Conservation (phyloP, 2,329 filamentous ascomycete genomes). For the Calonectria pseudoturangicola region DNA sequence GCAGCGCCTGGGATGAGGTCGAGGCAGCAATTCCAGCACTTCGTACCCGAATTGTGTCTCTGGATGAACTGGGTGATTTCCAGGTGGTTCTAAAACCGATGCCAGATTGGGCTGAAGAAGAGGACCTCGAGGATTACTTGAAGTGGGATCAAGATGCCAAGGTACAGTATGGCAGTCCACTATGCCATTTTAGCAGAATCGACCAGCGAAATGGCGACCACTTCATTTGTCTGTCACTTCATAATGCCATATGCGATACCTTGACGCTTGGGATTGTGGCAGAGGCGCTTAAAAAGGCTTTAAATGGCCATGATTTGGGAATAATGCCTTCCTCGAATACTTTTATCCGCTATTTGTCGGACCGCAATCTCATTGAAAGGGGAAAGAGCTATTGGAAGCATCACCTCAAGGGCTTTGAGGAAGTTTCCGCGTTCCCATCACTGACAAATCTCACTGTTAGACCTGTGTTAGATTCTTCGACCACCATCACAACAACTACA, state of each 20-base stretch:
- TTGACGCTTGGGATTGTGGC: constrained; percentile 17
- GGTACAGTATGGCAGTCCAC: constrained; percentile 20
- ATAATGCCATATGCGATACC: constrained; percentile 19
- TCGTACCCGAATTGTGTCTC: constrained; percentile 19
- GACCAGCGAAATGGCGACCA: constrained; percentile 20
- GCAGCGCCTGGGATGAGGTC: constrained; percentile 16
- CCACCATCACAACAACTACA: constrained; percentile 3
- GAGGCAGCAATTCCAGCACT: constrained; percentile 22
- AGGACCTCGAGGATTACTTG: constrained; percentile 23
- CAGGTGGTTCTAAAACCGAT: constrained; percentile 22
- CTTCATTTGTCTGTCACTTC: constrained; percentile 23
- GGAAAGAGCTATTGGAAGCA: constrained; percentile 22
- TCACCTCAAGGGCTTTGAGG: constrained; percentile 23
- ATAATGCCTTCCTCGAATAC: constrained; percentile 1
- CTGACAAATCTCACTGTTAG: constrained; percentile 8
- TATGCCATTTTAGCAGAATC: constrained; percentile 25
- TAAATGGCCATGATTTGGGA: constrained; percentile 7
- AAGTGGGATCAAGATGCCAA: constrained; percentile 23
- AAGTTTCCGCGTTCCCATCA: constrained; percentile 12
- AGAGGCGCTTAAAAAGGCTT: constrained; percentile 16
- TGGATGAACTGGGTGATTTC: constrained; percentile 23
- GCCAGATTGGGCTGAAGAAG: constrained; percentile 24
- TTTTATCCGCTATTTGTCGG: constrained; percentile 11
- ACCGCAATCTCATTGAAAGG: constrained; percentile 25
- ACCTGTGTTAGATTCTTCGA: constrained; percentile 10